phyloP scores from a whole-genome alignment of 495 filamentous ascomycete genomes.

The Schizothecium vesticola region DNA sequence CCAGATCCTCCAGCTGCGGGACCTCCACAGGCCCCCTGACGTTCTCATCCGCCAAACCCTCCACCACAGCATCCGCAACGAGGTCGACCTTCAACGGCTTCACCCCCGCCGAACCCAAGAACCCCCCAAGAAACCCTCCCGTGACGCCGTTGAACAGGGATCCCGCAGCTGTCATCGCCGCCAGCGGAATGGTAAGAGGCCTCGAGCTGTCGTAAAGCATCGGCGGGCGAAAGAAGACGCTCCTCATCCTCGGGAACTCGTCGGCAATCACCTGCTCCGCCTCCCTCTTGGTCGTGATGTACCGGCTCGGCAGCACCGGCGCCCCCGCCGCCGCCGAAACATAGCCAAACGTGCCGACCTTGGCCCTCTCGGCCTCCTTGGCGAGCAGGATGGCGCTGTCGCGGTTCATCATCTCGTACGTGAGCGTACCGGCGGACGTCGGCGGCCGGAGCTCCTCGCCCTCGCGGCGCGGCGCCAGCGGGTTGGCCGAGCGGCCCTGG shows the following conservation, averaged over 20 bases:
- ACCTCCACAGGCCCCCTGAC: slow-evolving; percentile 66
- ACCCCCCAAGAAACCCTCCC: slow-evolving; percentile 63
- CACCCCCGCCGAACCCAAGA: slow-evolving; percentile 72
- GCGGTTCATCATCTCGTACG: slow-evolving; percentile 97
- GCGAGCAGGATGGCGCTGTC: slow-evolving; percentile 82
- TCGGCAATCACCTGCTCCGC: slow-evolving; percentile 74
- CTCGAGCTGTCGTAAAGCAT: slow-evolving; percentile 85
- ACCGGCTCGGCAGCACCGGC: slow-evolving; percentile 73
- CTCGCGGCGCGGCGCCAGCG: slow-evolving; percentile 42
- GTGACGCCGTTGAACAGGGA: slow-evolving; percentile 66
- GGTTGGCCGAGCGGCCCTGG: slow-evolving; percentile 58
- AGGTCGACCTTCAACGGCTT: slow-evolving; percentile 83
- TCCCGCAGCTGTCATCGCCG: slow-evolving; percentile 62
- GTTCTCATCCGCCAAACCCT: slow-evolving; percentile 64
- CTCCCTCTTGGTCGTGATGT: slow-evolving; percentile 87
- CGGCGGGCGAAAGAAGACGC: slow-evolving; percentile 75
- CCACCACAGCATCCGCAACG: slow-evolving; percentile 78
- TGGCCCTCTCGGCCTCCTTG: slow-evolving; percentile 61
- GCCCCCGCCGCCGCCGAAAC: slow-evolving; percentile 84
- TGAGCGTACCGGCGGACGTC: slow-evolving; percentile 67
- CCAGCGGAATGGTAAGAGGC: slow-evolving; percentile 77
- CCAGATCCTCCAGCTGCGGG: slow-evolving; percentile 65
- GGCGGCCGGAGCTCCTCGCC: neutral
- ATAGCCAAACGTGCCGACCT: slow-evolving; percentile 70
- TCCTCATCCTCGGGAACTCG: slow-evolving; percentile 66